Evolutionary conservation across 371 early-diverging fungal genomes (phyloP).

Genomic region (Apophysomyces trapeziformis): DNA sequence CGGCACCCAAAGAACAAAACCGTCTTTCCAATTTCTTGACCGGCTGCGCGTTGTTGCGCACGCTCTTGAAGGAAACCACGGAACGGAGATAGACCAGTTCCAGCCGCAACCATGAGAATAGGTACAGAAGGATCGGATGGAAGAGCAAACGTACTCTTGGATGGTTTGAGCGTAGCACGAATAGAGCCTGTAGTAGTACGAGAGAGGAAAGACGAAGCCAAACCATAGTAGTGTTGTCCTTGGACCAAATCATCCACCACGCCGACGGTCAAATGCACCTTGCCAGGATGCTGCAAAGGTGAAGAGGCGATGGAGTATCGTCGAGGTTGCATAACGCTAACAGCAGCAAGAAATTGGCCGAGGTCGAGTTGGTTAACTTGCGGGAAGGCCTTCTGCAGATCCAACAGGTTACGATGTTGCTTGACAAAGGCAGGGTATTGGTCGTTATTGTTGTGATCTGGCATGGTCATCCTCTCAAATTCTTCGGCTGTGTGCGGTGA

Average conservation of each 20-base stretch:
- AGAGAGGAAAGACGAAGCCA: conserved; percentile 45
- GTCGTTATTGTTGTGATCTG: conserved; percentile 38
- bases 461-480: conserved; percentile 38
- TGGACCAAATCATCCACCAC: conserved; percentile 50
- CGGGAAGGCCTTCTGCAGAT: conserved; percentile 47
- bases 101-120: conserved; percentile 64
- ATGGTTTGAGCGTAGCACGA: conserved; percentile 45
- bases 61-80: conserved; percentile 72
- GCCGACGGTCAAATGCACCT: conserved; percentile 44
- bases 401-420: conserved; percentile 51
- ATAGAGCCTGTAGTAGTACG: conserved; percentile 6
- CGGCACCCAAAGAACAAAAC: conserved; percentile 87
- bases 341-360: conserved; percentile 51
- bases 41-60: conserved; percentile 29
- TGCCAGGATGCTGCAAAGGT: conserved; percentile 33
- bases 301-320: conserved; percentile 63
- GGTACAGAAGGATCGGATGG: conserved; percentile 47
- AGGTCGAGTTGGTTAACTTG: conserved; percentile 51
- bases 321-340: conserved; percentile 55
- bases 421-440: conserved; percentile 46
- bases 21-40: conserved; percentile 27
- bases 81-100: conserved; percentile 94
- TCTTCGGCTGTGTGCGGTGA: conserved; percentile 43
- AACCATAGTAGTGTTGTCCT: conserved; percentile 45
- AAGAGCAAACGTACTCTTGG: conserved; percentile 43